phyloP scores from a whole-genome alignment of 2,329 filamentous ascomycete genomes.

The Bipolaris oryzae region DNA sequence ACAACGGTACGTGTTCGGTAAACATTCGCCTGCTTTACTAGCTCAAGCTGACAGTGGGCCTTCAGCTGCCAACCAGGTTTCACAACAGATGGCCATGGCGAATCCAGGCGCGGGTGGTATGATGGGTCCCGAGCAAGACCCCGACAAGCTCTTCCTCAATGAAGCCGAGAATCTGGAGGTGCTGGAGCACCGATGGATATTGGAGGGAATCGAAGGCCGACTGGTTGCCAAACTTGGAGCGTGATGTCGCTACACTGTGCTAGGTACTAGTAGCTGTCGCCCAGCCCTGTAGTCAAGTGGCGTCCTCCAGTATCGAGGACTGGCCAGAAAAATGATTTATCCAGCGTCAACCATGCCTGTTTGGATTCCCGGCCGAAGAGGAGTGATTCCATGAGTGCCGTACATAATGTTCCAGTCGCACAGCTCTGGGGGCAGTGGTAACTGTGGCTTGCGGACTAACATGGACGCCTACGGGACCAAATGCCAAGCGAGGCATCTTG shows the following conservation, averaged over 20 bases:
- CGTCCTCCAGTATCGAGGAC: conserved; percentile 13
- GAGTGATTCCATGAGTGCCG: conserved; percentile 37
- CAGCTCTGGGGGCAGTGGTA: conserved; percentile 33
- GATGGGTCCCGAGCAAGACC: conserved; percentile 91
- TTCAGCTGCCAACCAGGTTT: conserved; percentile 85
- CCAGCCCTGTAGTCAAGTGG: conserved; percentile 15
- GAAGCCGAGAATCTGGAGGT: conserved; percentile 97
- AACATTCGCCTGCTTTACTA: conserved; percentile 1
- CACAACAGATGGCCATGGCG: conserved; percentile 80
- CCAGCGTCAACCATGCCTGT: conserved; percentile 31
- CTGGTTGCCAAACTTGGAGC: conserved; percentile 62
- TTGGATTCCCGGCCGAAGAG: conserved; percentile 29
- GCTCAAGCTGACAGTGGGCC: conserved; percentile 35
- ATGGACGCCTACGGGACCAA: conserved; percentile 19
- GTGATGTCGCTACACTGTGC: conserved; percentile 18
- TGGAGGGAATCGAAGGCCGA: conserved; percentile 86
- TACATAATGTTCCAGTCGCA: conserved; percentile 26
- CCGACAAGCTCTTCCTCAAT: conserved; percentile 89
- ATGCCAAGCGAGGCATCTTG: conserved; percentile 15
- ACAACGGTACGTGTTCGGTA: conserved; percentile 74
- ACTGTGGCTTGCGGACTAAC: conserved; percentile 23
- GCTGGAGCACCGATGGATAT: conserved; percentile 87
- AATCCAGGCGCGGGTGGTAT: conserved; percentile 76
- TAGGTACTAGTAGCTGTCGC: conserved; percentile 11
- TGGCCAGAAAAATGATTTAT: conserved; percentile 26